Conservation (phyloP, 2,329 filamentous ascomycete genomes). For the Ceratocystis huliohia region DNA sequence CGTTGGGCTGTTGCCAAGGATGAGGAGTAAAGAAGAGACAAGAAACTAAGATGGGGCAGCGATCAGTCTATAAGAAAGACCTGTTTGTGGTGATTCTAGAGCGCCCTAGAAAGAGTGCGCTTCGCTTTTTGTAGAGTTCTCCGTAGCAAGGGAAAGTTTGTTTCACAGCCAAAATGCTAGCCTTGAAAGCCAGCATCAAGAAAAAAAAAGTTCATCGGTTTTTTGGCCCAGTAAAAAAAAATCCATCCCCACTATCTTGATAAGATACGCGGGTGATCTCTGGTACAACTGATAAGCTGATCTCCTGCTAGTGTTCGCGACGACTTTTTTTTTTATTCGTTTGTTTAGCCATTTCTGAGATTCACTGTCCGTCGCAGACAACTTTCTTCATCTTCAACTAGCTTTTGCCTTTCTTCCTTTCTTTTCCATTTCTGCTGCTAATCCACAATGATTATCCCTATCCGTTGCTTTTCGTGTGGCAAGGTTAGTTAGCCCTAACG, state of each 20-base stretch:
- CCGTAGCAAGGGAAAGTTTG: background rate
- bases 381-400: background rate
- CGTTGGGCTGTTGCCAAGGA: background rate
- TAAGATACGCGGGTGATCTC: slow-evolving; percentile 19
- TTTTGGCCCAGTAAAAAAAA: slow-evolving; percentile 20
- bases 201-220: slow-evolving; percentile 18
- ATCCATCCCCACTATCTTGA: slow-evolving; percentile 20
- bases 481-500: slow-evolving; percentile 51
- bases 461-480: slow-evolving; percentile 97
- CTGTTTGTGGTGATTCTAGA: background rate
- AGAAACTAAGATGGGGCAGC: background rate
- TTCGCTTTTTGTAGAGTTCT: background rate
- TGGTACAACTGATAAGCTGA: slow-evolving; percentile 14
- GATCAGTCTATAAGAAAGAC: background rate
- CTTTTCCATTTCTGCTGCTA: background rate
- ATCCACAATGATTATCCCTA: slow-evolving; percentile 86
- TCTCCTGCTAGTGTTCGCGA: background rate
- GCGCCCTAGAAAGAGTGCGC: background rate
- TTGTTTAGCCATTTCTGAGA: too few relatives aligned
- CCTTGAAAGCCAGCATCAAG: slow-evolving; percentile 4
- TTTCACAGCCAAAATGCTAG: slow-evolving; percentile 4
- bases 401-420: background rate
- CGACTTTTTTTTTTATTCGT: slow-evolving; percentile 18
- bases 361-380: too few relatives aligned
- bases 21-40: background rate